These are phyloP conservation scores for Candida krabiensis DNA, from an alignment of 805 yeast genomes.

Conservation along the genomic window DNA sequence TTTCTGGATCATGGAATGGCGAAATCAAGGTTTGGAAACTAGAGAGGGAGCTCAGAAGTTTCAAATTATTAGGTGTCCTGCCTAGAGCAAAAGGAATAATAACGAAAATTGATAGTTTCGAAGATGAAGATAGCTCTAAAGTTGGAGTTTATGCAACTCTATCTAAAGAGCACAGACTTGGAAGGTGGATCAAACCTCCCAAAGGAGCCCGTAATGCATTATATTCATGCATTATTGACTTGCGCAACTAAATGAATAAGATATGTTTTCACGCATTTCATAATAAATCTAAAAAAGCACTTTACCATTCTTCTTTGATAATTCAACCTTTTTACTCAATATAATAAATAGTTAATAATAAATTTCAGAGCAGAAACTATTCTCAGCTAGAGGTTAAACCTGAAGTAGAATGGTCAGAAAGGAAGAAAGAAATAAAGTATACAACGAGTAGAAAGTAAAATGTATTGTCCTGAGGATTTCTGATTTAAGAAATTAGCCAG, in stretches of 20 bases:
- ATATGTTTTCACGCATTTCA: too few species aligned
- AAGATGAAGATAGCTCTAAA: slow-evolving; percentile 51
- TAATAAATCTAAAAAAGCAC: too few species aligned
- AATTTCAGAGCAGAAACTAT: background rate
- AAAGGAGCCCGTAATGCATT: slow-evolving; percentile 75
- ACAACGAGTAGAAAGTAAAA: too few species aligned
- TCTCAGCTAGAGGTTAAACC: background rate
- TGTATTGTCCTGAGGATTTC: too few species aligned
- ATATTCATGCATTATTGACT: slow-evolving; percentile 49
- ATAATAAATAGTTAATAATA: too few species aligned
- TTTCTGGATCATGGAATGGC: slow-evolving; percentile 91
- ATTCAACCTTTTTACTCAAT: background rate
- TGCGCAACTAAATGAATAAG: slow-evolving; percentile 5
- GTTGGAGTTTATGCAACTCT: slow-evolving; percentile 63
- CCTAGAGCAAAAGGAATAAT: slow-evolving; percentile 68
- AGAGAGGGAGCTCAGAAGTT: slow-evolving; percentile 59
- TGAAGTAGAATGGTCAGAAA: background rate
- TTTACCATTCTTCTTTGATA: background rate
- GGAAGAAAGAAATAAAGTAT: too few species aligned
- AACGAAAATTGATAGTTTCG: slow-evolving; percentile 56
- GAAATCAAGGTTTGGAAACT: slow-evolving; percentile 75
- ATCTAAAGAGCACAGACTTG: slow-evolving; percentile 84
- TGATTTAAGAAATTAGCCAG: too few species aligned
- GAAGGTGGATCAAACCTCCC: slow-evolving; percentile 74
- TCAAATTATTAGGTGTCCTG: slow-evolving; percentile 56